Evolutionary conservation across 2,329 filamentous ascomycete genomes (phyloP).

Genomic region (Blastomyces percursus): DNA sequence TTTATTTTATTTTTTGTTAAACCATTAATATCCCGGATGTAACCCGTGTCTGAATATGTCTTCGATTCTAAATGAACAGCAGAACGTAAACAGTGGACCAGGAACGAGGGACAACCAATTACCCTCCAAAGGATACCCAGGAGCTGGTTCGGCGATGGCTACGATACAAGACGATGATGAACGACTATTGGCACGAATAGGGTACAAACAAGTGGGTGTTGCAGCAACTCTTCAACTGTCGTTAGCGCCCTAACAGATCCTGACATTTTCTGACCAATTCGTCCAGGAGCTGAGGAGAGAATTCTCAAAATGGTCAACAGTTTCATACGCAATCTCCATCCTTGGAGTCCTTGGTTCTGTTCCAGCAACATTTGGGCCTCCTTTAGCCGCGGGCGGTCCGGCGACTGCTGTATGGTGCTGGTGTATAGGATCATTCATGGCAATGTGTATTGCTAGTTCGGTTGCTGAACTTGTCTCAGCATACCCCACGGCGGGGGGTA

Average conservation of each 20-base stretch:
- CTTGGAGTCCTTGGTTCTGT: constrained; percentile 55
- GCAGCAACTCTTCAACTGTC: neutral
- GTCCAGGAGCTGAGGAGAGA: constrained; percentile 49
- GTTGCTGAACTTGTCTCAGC: constrained; percentile 57
- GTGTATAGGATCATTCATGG: constrained; percentile 54
- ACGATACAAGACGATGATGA: constrained; percentile 48
- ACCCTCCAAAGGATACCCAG: neutral
- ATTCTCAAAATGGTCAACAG: constrained; percentile 56
- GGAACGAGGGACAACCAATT: constrained; percentile 5
- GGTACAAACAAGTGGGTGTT: constrained; percentile 48
- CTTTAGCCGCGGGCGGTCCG: constrained; percentile 49
- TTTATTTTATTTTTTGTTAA: neutral
- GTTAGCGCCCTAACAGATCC: neutral
- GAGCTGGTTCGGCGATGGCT: constrained; percentile 23
- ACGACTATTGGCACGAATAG: constrained; percentile 49
- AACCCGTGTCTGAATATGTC: constrained; percentile 6
- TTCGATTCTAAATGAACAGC: constrained; percentile 10
- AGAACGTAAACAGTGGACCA: constrained; percentile 6
- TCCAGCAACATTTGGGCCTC: constrained; percentile 51
- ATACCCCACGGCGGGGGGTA: constrained; percentile 56
- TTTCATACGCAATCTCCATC: constrained; percentile 57
- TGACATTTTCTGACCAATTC: constrained; percentile 14
- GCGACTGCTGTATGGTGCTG: constrained; percentile 56
- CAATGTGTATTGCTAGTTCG: constrained; percentile 52
- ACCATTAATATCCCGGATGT: neutral